Base-by-base conservation (phyloP, 2,329 filamentous ascomycete genomes). In the Trichoderma harzianum region DNA sequence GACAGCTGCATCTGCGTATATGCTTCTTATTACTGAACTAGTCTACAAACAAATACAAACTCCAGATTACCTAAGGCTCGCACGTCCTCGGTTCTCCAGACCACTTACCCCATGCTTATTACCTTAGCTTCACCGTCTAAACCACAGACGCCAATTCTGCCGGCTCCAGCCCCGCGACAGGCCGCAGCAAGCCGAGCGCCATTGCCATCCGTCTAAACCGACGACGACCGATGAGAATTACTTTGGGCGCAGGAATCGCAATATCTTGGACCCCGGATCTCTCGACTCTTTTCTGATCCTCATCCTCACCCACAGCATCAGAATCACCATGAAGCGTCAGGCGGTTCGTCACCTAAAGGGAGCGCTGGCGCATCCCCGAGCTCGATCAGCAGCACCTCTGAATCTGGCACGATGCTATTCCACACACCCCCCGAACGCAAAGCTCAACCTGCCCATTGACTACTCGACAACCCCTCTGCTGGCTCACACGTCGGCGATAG, bases 361-460 rank as follows among this genome's bases (percentile, higher is more conserved):
- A 73, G 79, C 74, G 71, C 73, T 79, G 71, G 72, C 73, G 72
- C 72, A 74, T 39, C 73, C 74, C 58, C 73, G 72, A 62, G 69
- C 72, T 61, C 66, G 72, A 30, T 76, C 73, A 36, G 76, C 73
- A 36, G 76, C 74, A 28, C 43, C 73, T 14, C 69, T 75, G 51
- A 76, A 74, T 34, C 71, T 76, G 53, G 71, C 75, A 72, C 75
- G 79, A 51, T 79, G 75, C 74, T 89, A 89, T 79, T 90, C 88
- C 70, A 86, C 87, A 64, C 86, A 88, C 71, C 87, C 87, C 36
- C 85, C 88, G 30, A 88, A 88, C 72, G 89, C 89, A 67, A 86
- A 84, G 75, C 88, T 99, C 70, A 99, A 99, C 81, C 83, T 94
- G 62, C 93, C 95, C 7, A 90, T 94, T 76, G 95, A 98, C 84